Evolutionary conservation across 1,284 basidiomycete genomes (phyloP).

Genomic region (Moniliella sp.): DNA sequence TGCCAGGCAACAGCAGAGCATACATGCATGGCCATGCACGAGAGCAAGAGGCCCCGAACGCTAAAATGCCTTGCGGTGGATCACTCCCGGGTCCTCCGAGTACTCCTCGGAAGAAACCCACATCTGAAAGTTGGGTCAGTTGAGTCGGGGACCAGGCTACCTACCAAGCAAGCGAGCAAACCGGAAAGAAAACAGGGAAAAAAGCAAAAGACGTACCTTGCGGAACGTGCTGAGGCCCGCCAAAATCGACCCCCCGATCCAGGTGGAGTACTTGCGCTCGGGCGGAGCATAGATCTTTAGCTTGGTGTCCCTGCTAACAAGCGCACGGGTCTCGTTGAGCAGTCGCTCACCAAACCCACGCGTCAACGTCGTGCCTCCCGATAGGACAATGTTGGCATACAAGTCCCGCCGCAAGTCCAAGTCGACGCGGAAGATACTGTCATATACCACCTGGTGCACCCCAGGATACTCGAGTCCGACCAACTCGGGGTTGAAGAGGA

Average conservation of each 20-base stretch:
- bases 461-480: conserved; percentile 89
- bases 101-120: conserved; percentile 3
- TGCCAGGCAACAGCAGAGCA: too few species aligned
- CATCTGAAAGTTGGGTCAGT: conserved; percentile 1
- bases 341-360: conserved; percentile 66
- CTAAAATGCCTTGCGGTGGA: conserved; percentile 1
- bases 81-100: conserved; percentile 1
- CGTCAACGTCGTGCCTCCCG: conserved; percentile 64
- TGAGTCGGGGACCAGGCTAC: background rate
- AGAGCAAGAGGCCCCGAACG: too few species aligned
- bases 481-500: conserved; percentile 89
- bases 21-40: too few species aligned
- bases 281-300: conserved; percentile 98
- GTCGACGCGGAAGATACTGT: conserved; percentile 40
- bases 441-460: conserved; percentile 59
- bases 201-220: conserved; percentile 44
- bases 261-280: conserved; percentile 97
- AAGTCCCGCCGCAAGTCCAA: conserved; percentile 75
- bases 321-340: conserved; percentile 79
- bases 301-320: conserved; percentile 89
- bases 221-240: conserved; percentile 91
- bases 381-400: conserved; percentile 87
- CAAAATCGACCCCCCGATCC: conserved; percentile 69
- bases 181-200: background rate
- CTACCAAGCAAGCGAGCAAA: background rate